Percentiles rank a stretch among this genome's conserved stretches.
phyloP scores from a whole-genome alignment of 257 asterid genomes.

The Craterostigma plantagineum region DNA sequence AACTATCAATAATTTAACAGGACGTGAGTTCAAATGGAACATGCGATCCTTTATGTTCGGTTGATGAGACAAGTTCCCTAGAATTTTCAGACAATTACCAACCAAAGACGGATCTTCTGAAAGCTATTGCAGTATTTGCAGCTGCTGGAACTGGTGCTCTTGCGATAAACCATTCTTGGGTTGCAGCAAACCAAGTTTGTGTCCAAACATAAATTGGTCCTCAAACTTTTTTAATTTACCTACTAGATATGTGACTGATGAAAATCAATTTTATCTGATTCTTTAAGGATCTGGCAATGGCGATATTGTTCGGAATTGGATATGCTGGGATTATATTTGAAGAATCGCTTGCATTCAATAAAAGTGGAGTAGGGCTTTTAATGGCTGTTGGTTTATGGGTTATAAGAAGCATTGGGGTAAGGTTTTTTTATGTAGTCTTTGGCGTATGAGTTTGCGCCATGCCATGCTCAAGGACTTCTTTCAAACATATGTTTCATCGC shows the following conservation, averaged over 20 bases:
- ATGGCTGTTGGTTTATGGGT: slow-evolving; percentile 98
- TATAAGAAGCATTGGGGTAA: slow-evolving; percentile 85
- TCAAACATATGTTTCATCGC: too few species aligned
- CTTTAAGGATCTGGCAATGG: slow-evolving; percentile 86
- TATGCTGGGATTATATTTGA: slow-evolving; percentile 92
- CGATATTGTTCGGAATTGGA: slow-evolving; percentile 67
- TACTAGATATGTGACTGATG: not conserved
- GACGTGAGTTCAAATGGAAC: slow-evolving; percentile 38
- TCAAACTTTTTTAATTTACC: not conserved
- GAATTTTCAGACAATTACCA: slow-evolving; percentile 50
- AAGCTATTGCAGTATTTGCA: slow-evolving; percentile 69
- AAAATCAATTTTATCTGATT: not conserved
- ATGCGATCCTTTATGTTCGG: slow-evolving; percentile 92
- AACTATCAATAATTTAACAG: slow-evolving; percentile 6
- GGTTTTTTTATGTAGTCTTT: slow-evolving; percentile 7
- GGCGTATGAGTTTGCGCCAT: not conserved
- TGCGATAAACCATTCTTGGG: slow-evolving; percentile 94
- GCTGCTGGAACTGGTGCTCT: slow-evolving; percentile 76
- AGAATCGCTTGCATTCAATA: slow-evolving; percentile 91
- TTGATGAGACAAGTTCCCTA: slow-evolving; percentile 72
- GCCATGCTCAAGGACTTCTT: too few species aligned
- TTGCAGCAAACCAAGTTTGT: slow-evolving; percentile 81
- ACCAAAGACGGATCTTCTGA: slow-evolving; percentile 75
- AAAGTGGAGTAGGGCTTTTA: slow-evolving; percentile 93
- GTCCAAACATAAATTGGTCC: not conserved